Percentiles rank a stretch among this genome's conserved stretches.
phyloP scores from a whole-genome alignment of 768 basidiomycete genomes.

The Mycena floridula region DNA sequence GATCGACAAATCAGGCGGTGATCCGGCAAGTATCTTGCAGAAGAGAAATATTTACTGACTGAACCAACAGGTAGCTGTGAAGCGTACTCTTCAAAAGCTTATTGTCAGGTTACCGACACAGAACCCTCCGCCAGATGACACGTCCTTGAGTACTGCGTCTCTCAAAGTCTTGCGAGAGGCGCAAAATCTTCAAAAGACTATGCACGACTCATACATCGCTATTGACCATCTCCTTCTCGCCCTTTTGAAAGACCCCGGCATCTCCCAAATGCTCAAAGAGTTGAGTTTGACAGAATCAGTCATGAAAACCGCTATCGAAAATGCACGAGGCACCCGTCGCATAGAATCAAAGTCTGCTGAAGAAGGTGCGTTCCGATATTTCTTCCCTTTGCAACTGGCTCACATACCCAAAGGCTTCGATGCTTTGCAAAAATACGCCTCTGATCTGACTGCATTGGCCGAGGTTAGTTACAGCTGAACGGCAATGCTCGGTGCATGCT shows the following conservation, averaged over 20 bases:
- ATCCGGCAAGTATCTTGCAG: constrained; percentile 61
- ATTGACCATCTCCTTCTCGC: constrained; percentile 90
- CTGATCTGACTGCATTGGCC: constrained; percentile 82
- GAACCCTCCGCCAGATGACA: constrained; percentile 80
- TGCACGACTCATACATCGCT: constrained; percentile 89
- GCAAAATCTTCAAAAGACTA: constrained; percentile 69
- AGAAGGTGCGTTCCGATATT: too few relatives aligned
- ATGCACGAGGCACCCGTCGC: constrained; percentile 76
- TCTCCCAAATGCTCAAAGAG: constrained; percentile 70
- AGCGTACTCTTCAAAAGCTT: constrained; percentile 65
- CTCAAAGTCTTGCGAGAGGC: constrained; percentile 71
- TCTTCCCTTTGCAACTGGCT: too few relatives aligned
- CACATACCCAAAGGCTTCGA: constrained; percentile 87
- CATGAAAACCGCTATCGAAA: constrained; percentile 71
- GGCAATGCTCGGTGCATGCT: too few relatives aligned
- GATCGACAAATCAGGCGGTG: constrained; percentile 79
- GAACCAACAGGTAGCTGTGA: constrained; percentile 43
- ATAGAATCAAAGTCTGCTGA: constrained; percentile 86
- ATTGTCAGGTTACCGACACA: constrained; percentile 82
- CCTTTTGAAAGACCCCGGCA: constrained; percentile 66
- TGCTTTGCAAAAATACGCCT: constrained; percentile 82
- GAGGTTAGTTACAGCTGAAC: too few relatives aligned
- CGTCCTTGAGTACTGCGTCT: constrained; percentile 49
- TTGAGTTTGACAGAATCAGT: constrained; percentile 63
- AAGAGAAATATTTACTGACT: background rate